Percentiles rank a stretch among this genome's conserved stretches.
Evolutionary conservation across 352 stramenopile species (phyloP).

Genomic region (Pythium aquatile): DNA sequence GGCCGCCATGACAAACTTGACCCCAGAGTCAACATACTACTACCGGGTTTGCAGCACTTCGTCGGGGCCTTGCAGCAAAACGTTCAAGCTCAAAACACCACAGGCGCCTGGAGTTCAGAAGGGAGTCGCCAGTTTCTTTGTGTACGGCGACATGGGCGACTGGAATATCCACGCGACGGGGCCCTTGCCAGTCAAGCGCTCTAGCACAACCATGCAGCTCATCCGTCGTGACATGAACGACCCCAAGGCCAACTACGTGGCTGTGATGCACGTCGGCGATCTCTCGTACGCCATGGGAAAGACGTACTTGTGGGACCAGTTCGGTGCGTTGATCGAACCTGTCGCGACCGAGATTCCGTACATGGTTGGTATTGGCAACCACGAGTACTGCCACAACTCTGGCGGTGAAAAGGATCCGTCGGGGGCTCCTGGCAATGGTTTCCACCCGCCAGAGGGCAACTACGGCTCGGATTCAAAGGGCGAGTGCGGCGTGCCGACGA

Average conservation of each 20-base stretch:
- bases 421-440: conserved; percentile 21
- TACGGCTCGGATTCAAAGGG: conserved; percentile 34
- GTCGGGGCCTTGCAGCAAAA: background rate
- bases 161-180: conserved; percentile 27
- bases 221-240: conserved; percentile 30
- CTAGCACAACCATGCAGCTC: conserved; percentile 33
- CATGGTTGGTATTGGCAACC: conserved; percentile 50
- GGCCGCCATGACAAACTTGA: background rate
- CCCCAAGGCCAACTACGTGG: conserved; percentile 33
- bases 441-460: conserved; percentile 23
- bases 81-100: conserved; percentile 25
- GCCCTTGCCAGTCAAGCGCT: conserved; percentile 12
- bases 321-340: conserved; percentile 58
- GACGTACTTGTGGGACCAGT: conserved; percentile 73
- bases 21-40: conserved; percentile 8
- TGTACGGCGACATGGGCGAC: conserved; percentile 74
- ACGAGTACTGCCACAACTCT: conserved; percentile 24
- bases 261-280: conserved; percentile 73
- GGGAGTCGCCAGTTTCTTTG: conserved; percentile 48
- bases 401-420: conserved; percentile 23
- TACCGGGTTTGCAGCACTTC: conserved; percentile 5
- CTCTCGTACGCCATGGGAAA: conserved; percentile 54
- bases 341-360: conserved; percentile 58
- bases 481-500: conserved; percentile 68
- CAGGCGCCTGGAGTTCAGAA: conserved; percentile 22